Conservation (phyloP, 257 asterid species). For the Verbascum thapsus region DNA sequence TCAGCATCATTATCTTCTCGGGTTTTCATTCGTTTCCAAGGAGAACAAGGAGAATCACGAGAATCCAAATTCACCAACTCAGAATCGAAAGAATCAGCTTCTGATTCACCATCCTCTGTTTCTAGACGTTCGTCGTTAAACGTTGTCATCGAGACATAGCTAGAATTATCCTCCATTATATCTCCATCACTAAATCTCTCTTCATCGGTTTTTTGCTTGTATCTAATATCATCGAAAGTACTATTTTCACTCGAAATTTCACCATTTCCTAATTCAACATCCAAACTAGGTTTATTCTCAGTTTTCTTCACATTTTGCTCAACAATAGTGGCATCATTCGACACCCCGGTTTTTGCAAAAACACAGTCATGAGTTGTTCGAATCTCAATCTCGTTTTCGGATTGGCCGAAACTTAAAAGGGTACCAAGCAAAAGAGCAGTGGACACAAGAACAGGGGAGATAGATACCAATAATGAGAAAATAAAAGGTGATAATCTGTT, state of each 20-base stretch:
- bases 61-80: conserved; percentile 61
- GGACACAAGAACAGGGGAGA: conserved; percentile 80
- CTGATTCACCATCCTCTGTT: conserved; percentile 42
- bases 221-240: too few species aligned
- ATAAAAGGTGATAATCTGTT: conserved; percentile 71
- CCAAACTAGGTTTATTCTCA: conserved; percentile 30
- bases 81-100: conserved; percentile 56
- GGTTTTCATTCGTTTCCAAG: conserved; percentile 39
- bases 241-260: too few species aligned
- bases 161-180: conserved; percentile 21
- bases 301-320: conserved; percentile 38
- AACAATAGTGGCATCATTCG: conserved; percentile 39
- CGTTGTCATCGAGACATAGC: conserved; percentile 31
- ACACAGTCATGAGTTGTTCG: conserved; percentile 39
- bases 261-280: conserved; percentile 29
- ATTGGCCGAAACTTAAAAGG: conserved; percentile 82
- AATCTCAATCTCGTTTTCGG: conserved; percentile 71
- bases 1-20: conserved; percentile 32
- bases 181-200: conserved; percentile 35
- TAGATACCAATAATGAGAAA: conserved; percentile 72
- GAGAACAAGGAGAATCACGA: conserved; percentile 41
- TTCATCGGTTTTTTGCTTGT: too few species aligned
- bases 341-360: conserved; percentile 43
- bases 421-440: conserved; percentile 91
- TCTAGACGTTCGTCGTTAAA: conserved; percentile 39